Percentiles rank a stretch among this genome's conserved stretches.
These are phyloP conservation scores for Suillus bovinus DNA, from an alignment of 768 basidiomycete genomes.

Conservation along the genomic window DNA sequence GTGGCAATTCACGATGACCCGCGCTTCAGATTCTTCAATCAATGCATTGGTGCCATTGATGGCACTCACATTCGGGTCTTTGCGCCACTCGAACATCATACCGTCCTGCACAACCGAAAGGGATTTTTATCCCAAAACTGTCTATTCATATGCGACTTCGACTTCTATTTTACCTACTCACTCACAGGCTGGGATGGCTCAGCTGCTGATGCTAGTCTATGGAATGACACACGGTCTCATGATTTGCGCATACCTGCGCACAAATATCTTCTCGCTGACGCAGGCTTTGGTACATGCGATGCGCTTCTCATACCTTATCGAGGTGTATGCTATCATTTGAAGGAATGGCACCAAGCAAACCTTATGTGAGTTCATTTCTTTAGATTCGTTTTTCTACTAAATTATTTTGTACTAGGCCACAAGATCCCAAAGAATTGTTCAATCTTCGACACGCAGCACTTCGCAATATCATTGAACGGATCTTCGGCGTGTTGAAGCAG, in stretches of 20 bases:
- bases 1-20: too few species aligned
- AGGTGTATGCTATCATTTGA: conserved; percentile 35
- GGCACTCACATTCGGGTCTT: conserved; percentile 8
- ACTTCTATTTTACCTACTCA: conserved; percentile 11
- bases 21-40: too few species aligned
- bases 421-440: too few species aligned
- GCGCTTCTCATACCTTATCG: conserved; percentile 23
- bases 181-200: conserved; percentile 17
- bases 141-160: conserved; percentile 14
- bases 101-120: conserved; percentile 11
- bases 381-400: neutral
- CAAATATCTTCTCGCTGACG: conserved; percentile 5
- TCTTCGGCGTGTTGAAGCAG: conserved; percentile 22
- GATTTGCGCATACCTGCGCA: conserved; percentile 27
- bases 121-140: conserved; percentile 14
- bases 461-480: too few species aligned
- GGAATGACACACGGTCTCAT: conserved; percentile 8
- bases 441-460: too few species aligned
- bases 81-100: conserved; percentile 1
- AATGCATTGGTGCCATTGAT: conserved; percentile 9
- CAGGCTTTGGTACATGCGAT: conserved; percentile 15
- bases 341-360: conserved; percentile 6
- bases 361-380: neutral
- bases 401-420: neutral
- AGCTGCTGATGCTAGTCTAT: conserved; percentile 13